These are phyloP conservation scores for Cercospora nicotianae DNA, from an alignment of 2,329 filamentous ascomycete species.

Conservation along the genomic window DNA sequence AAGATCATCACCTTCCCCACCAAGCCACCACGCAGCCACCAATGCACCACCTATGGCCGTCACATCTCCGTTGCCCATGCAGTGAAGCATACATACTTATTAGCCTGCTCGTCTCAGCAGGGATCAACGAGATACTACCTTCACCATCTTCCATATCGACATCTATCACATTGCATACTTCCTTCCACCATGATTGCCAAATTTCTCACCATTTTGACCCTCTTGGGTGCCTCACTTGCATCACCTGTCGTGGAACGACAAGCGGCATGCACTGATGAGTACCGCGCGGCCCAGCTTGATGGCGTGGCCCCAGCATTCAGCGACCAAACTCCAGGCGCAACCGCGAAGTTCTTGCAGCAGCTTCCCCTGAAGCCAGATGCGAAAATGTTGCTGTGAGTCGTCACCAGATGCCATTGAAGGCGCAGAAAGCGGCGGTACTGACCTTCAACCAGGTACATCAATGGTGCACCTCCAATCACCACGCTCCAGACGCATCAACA, in stretches of 20 bases:
- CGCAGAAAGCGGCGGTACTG: background rate
- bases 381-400: background rate
- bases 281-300: background rate
- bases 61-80: background rate
- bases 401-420: background rate
- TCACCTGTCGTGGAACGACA: background rate
- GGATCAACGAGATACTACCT: background rate
- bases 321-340: background rate
- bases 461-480: background rate
- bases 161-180: background rate
- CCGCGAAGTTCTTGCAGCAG: background rate
- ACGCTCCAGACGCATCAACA: background rate
- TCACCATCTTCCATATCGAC: background rate
- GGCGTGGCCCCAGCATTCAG: background rate
- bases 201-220: background rate
- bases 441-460: background rate
- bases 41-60: background rate
- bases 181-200: background rate
- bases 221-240: background rate
- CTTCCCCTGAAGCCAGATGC: background rate
- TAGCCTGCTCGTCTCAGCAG: background rate
- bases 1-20: background rate
- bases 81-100: background rate
- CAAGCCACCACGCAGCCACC: background rate
- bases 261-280: background rate